Base-by-base conservation (phyloP, 2,329 filamentous ascomycete species). In the Amphichorda felina region DNA sequence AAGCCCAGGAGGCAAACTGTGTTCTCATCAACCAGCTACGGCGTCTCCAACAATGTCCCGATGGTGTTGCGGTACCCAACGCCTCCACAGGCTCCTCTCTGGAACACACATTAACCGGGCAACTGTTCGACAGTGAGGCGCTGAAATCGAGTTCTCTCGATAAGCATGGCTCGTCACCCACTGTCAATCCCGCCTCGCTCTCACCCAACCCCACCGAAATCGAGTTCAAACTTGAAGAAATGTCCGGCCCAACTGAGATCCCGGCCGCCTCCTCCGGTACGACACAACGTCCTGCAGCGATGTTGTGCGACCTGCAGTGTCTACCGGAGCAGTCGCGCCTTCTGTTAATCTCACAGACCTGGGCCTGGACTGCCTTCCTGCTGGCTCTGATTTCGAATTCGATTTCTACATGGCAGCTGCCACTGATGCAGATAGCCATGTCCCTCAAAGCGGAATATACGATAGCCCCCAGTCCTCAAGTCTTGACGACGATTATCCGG, bases 291-390 rank as follows among this genome's bases (percentile, higher is more conserved):
- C 88, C 91, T 96, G 91, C 91, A 73, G 91, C 75, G 88, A 81
- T 95, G 89, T 95, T 96, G 91, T 96, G 82, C 60, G 91, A 94
- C 91, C 91, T 94, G 91, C 91, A 82, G 91, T 98, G 91, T 96
- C 91, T 77, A 80, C 89, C 83, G 82, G 75, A 66, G 70, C 72
- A 72, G 63, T 66, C 63, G 59, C 60, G 64, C 51, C 59, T 55
- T 56, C 57, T 59, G 49, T 65, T 45, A 54, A 54, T 51, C 49
- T 64, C 59, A 45, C 64, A 51, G 55, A 62, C 57, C 50, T 53
- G 38, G 44, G 50, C 42, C 42, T 49, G 42, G 41, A 56, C 53
- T 54, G 53, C 52, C 46, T 62, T 60, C 69, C 21, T 35, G 9
- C n/a, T 21, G 33, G 67, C 75, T 57, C 63, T 77, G 59, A 71